phyloP scores from a whole-genome alignment of 306 rosid species.

The Ochetophila trinervis region DNA sequence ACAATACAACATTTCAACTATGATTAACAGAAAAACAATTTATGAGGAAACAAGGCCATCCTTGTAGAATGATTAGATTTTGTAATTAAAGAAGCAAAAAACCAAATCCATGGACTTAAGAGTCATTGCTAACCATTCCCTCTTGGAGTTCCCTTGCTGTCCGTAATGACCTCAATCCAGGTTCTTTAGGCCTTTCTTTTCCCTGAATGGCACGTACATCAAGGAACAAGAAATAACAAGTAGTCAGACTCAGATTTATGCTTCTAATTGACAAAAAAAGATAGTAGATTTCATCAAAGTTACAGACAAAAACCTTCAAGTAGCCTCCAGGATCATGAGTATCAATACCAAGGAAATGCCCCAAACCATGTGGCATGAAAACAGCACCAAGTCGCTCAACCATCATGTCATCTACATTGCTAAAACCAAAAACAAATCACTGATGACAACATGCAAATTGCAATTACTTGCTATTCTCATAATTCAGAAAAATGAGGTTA shows the following conservation, averaged over 20 bases:
- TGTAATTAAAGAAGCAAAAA: conserved; percentile 1
- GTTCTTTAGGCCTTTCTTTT: conserved; percentile 60
- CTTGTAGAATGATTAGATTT: background rate
- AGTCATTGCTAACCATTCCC: conserved; percentile 71
- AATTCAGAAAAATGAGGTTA: conserved; percentile 28
- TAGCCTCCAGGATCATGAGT: conserved; percentile 99
- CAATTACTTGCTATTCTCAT: background rate
- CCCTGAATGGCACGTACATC: conserved; percentile 43
- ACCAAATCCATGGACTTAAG: background rate
- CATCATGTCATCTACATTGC: conserved; percentile 75
- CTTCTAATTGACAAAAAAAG: background rate
- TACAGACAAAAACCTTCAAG: conserved; percentile 45
- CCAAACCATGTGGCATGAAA: conserved; percentile 93
- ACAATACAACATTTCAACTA: background rate
- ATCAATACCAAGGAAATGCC: conserved; percentile 93
- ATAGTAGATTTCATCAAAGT: conserved; percentile 19
- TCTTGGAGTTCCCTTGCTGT: conserved; percentile 55
- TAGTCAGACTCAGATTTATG: background rate
- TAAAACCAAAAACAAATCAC: conserved; percentile 31
- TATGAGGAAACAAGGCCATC: background rate
- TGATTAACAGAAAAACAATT: background rate
- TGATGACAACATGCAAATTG: conserved; percentile 17
- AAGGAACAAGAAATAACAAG: conserved; percentile 1
- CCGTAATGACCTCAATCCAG: conserved; percentile 78
- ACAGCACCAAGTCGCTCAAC: conserved; percentile 62